Evolutionary conservation across 1,139 yeast species (phyloP).

Genomic region (Sugiyamaella paludigena): DNA sequence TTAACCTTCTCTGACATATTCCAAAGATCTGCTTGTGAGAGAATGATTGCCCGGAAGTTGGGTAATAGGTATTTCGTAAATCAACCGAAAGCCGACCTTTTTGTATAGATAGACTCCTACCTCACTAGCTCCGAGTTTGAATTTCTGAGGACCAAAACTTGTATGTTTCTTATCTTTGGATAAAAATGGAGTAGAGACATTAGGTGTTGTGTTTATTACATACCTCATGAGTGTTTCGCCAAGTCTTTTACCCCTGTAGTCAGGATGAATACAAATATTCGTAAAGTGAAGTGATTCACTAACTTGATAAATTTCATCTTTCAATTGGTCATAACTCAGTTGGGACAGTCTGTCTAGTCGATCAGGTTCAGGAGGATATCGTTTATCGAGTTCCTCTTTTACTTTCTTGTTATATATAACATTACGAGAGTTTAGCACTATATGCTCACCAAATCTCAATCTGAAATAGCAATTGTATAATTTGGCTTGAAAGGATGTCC

Average conservation of each 20-base stretch:
- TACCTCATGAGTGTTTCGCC: slow-evolving; percentile 3
- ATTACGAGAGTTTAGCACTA: not conserved
- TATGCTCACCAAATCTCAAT: slow-evolving; percentile 5
- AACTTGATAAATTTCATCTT: not conserved
- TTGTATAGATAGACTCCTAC: slow-evolving; percentile 11
- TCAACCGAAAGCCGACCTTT: slow-evolving; percentile 13
- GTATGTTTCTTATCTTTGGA: slow-evolving; percentile 6
- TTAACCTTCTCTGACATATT: too few relatives aligned
- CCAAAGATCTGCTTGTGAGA: too few relatives aligned
- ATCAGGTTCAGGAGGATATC: slow-evolving; percentile 1
- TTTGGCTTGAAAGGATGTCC: not conserved
- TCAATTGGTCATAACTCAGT: slow-evolving; percentile 3
- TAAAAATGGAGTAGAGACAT: slow-evolving; percentile 9
- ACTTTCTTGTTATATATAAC: not conserved
- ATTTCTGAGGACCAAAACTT: slow-evolving; percentile 15
- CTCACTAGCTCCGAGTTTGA: slow-evolving; percentile 7
- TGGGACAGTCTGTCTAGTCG: slow-evolving; percentile 3
- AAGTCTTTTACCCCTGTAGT: slow-evolving; percentile 11
- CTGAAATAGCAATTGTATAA: not conserved
- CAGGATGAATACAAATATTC: slow-evolving; percentile 11
- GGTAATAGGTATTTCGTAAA: too few relatives aligned
- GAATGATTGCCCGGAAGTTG: too few relatives aligned
- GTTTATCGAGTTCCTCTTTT: not conserved
- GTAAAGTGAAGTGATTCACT: slow-evolving; percentile 1
- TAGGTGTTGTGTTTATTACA: slow-evolving; percentile 8